Conservation (phyloP, 495 filamentous ascomycete genomes). For the Oidiodendron maius region DNA sequence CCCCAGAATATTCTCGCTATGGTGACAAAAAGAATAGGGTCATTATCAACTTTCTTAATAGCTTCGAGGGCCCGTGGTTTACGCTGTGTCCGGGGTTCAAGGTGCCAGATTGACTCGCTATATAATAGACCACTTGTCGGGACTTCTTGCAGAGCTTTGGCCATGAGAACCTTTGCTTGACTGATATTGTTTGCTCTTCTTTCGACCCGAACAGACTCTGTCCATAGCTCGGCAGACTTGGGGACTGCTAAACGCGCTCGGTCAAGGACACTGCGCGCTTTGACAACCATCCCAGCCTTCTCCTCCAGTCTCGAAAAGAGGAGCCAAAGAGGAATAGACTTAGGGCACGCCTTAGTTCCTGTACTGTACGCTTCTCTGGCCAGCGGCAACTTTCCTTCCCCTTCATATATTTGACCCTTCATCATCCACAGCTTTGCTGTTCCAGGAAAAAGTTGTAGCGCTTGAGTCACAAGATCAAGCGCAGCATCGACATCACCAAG, state of each 20-base stretch:
- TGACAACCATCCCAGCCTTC: constrained; percentile 73
- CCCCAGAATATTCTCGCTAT: constrained; percentile 52
- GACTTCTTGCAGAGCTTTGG: constrained; percentile 82
- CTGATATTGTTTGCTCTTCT: constrained; percentile 75
- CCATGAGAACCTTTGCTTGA: constrained; percentile 88
- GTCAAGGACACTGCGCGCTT: constrained; percentile 88
- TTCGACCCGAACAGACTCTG: constrained; percentile 87
- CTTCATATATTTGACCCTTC: constrained; percentile 95
- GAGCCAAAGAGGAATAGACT: constrained; percentile 82
- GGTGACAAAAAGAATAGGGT: constrained; percentile 70
- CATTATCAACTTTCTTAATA: constrained; percentile 93
- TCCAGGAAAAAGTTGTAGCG: constrained; percentile 79
- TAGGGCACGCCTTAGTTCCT: constrained; percentile 79
- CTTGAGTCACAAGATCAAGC: constrained; percentile 81
- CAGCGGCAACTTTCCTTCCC: constrained; percentile 66
- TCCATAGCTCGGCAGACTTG: constrained; percentile 81
- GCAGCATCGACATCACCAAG: constrained; percentile 71
- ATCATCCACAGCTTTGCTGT: constrained; percentile 94
- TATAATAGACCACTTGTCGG: constrained; percentile 87
- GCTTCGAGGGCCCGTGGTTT: constrained; percentile 87
- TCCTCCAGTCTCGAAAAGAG: constrained; percentile 86
- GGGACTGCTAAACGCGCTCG: constrained; percentile 79
- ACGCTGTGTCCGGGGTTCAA: constrained; percentile 84
- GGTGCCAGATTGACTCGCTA: constrained; percentile 89
- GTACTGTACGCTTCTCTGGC: constrained; percentile 88